Evolutionary conservation across 2,329 filamentous ascomycete genomes (phyloP), one percentile per base, ranked within the genome.

Genomic region (Xylariaceae sp.): DNA sequence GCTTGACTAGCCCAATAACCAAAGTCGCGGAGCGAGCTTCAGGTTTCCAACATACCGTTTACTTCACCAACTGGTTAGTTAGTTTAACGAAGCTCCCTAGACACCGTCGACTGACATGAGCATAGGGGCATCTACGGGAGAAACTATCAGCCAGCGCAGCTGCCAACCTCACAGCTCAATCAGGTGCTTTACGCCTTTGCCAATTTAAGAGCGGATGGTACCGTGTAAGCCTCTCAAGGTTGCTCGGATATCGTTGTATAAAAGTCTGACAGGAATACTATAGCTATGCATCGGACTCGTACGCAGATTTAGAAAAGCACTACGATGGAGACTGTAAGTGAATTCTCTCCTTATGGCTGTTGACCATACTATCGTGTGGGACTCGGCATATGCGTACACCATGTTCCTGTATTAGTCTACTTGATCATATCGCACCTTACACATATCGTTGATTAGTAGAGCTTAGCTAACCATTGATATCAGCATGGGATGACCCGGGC

Each of bases 171-270:
- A 2, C 79, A 91, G 60, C 75, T 96, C 49, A 93, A 89, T 0
- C 90, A 95, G 65, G 79, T 96, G 1, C 79, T 96, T 2, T 96
- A 85, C 67, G 82, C 91, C 2, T 96, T 96, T 73, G 89, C 90
- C 66, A 93, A 96, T 68, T 73, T 96, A 18, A 78, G 79, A 7
- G 71, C 82, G 0, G 83, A 88, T 50, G 92, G 92, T 32, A 88
- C 90, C 65, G 89, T 93, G 74, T 88, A 81, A 68, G 79, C 71
- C 6, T 14, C 41, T 23, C 19, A 20, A 21, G 19, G 7, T 10
- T 18, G 3, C 20, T 20, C 16, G 42, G 14, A 12, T 3, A 1
- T 12, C 16, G 10, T 2, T 1, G 20, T 10, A 12, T 6, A 20
- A 14, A 23, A 32, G 10, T 40, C 61, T 66, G 54, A 68, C 50